phyloP scores from a whole-genome alignment of 306 rosid genomes.

The Luffa aegyptiaca region DNA sequence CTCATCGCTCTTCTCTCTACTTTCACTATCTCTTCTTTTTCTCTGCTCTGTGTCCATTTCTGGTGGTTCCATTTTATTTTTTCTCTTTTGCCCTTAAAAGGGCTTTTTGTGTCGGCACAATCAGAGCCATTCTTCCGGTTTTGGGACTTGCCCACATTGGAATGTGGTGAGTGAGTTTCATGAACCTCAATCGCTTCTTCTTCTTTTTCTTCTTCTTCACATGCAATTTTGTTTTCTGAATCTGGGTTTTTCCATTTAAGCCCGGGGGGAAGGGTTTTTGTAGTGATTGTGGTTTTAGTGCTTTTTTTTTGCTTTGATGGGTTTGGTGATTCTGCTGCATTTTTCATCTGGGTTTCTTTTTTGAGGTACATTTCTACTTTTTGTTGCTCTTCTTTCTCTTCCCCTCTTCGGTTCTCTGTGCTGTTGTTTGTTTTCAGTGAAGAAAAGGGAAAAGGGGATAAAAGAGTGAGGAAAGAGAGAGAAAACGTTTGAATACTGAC shows the following conservation, averaged over 20 bases:
- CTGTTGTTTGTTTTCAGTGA: background rate
- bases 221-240: background rate
- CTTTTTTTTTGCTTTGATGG: background rate
- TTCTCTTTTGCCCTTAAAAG: background rate
- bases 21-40: background rate
- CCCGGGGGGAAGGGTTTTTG: background rate
- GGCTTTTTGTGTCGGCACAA: background rate
- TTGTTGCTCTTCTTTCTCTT: background rate
- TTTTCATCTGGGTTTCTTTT: background rate
- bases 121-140: background rate
- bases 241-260: background rate
- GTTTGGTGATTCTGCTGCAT: background rate
- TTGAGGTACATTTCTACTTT: background rate
- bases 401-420: background rate
- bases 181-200: background rate
- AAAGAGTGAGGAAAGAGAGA: background rate
- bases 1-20: slow-evolving; percentile 28
- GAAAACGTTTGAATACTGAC: background rate
- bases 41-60: background rate
- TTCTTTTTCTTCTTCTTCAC: background rate
- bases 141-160: background rate
- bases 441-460: background rate
- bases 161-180: background rate
- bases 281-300: background rate
- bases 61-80: background rate